Evolutionary conservation across 1,284 basidiomycete species (phyloP), one percentile per base, ranked within the genome.

Genomic region (Sphagnurus paluster): DNA sequence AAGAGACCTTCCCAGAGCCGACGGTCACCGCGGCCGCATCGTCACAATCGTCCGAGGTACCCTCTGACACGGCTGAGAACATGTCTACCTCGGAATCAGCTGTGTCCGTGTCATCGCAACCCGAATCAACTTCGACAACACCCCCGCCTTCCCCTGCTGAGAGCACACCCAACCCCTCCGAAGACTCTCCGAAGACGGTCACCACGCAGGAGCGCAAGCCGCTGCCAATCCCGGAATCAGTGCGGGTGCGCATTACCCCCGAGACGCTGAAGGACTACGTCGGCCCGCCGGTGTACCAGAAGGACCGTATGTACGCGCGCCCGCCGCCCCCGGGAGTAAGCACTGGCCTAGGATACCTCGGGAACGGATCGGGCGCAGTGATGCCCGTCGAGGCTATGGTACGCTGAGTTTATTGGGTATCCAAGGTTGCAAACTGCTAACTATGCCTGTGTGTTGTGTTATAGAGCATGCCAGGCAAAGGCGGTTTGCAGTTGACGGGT

Each of bases 371-470:
- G 8, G 96, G 96, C 19, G 90, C 93, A 19, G 89, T 98, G 43
- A 97, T 98, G 94, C 94, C 96, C 13, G 87, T 99, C 46, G 96
- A 99, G 71, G 91, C 90, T 39, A 88, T 87, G 55, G 90, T 93
- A 49, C 58, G 85, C 76, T 23, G 14, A 19, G 20, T 37, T 25
- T 19, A 11, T 19, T 44, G 39, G n/a, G n/a, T n/a, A n/a, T n/a
- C n/a, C n/a, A n/a, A n/a, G n/a, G n/a, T n/a, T n/a, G n/a, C n/a
- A n/a, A n/a, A n/a, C n/a, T n/a, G n/a, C n/a, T n/a, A n/a, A n/a
- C n/a, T n/a, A 17, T 24, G 45, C 21, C 28, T 23, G 51, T 16
- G 14, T 43, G 41, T 16, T 35, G 32, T 21, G 24, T 13, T 43
- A 10, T 56, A 93, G 90, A 84, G 82, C 44, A 95, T 94, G 91